Evolutionary conservation across 1,139 yeast species (phyloP), one percentile per base, ranked within the genome.

Genomic region (Pichia inconspicua): DNA sequence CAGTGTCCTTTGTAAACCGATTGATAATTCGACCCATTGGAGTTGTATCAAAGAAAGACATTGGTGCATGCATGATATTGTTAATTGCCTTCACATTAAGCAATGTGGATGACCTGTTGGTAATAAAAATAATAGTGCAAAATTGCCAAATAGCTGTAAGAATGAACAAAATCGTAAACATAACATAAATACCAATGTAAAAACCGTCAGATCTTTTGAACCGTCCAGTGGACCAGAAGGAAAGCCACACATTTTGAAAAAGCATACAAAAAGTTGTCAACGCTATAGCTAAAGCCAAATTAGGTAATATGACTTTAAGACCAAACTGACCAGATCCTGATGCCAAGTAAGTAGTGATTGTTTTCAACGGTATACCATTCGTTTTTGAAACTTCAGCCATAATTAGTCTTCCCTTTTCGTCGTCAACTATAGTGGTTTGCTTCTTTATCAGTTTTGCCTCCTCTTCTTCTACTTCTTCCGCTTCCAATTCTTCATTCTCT

Each of bases 1-100:
- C 84, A 10, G 83, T 77, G 60, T 80, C 85, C 56, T 78, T 78
- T 2, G 82, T 77, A 57, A 78, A 78, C 55, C 84, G 67, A 58
- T 78, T 78, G 58, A 78, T 60, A 30, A 78, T 73, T 60, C 82
- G 67, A 27, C 84, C 85, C 66, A 77, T 69, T 9, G 84, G 84
- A 1, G 83, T 77, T 15, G 74, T 67, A 62, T 80, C 85, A 70
- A 78, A 70, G 56, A 71, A 79, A 25, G 75, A 63, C 80, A 78
- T 75, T 38, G 84, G 84, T 1, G 79, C 74, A 53, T 71, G 73
- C 52, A 77, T 58, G 10, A 77, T 59, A 40, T 62, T 69, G 15
- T 62, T 58, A 25, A 71, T 61, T 9, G 80, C 76, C 53, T 62
- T 58, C 35, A 77, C 57, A 53, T 77, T 75, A 56, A 78, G 64